Evolutionary conservation across 1,284 basidiomycete species (phyloP).

Genomic region (Stereum hirsutum): DNA sequence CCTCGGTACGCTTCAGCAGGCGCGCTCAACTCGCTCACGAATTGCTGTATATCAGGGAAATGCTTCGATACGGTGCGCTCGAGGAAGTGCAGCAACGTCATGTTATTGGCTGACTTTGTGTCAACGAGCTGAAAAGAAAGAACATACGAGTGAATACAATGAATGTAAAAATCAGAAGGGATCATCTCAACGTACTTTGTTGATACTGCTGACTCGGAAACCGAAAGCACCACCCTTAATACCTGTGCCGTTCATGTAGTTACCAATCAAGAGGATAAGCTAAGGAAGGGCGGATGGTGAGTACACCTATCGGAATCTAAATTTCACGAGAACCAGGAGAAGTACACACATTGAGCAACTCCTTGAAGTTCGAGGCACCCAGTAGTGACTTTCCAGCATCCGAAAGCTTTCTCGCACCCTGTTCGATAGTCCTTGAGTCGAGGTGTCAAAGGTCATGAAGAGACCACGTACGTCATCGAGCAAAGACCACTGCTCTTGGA

Average conservation of each 20-base stretch:
- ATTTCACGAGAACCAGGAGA: background rate
- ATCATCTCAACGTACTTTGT: slow-evolving; percentile 66
- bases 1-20: slow-evolving; percentile 93
- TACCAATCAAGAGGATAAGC: slow-evolving; percentile 93
- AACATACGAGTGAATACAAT: background rate
- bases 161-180: background rate
- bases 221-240: slow-evolving; percentile 97
- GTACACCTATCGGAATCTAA: background rate
- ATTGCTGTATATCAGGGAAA: slow-evolving; percentile 84
- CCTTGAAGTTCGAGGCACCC: slow-evolving; percentile 77
- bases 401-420: slow-evolving; percentile 76
- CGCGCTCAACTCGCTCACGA: slow-evolving; percentile 83
- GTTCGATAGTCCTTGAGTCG: too few species aligned
- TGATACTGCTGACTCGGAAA: slow-evolving; percentile 96
- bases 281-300: slow-evolving; percentile 19
- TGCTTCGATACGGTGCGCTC: slow-evolving; percentile 85
- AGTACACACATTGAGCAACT: slow-evolving; percentile 66
- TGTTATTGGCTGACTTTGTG: slow-evolving; percentile 91
- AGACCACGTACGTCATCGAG: slow-evolving; percentile 62
- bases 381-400: slow-evolving; percentile 73
- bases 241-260: slow-evolving; percentile 97
- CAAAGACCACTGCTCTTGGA: slow-evolving; percentile 74
- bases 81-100: slow-evolving; percentile 91
- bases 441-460: slow-evolving; percentile 3
- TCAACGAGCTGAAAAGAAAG: slow-evolving; percentile 70